phyloP scores from a whole-genome alignment of 2,329 filamentous ascomycete genomes.

The Colletotrichum australisinense region DNA sequence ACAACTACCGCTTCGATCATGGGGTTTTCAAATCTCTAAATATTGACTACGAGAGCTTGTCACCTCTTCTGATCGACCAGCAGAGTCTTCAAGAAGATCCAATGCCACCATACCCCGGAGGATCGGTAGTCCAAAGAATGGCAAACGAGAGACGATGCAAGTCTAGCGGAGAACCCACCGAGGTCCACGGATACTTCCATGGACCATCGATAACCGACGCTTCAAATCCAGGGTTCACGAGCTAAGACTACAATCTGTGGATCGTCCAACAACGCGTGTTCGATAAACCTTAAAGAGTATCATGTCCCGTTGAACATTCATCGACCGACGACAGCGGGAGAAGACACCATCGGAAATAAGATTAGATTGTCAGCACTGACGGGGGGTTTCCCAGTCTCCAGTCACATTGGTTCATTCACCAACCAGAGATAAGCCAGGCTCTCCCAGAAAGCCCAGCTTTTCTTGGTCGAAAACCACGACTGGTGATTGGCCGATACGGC shows the following conservation, averaged over 20 bases:
- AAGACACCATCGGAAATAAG: slow-evolving; percentile 22
- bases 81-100: neutral
- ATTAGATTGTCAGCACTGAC: neutral
- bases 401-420: neutral
- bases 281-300: neutral
- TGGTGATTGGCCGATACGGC: slow-evolving; percentile 11
- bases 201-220: neutral
- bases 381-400: slow-evolving; percentile 15
- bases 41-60: neutral
- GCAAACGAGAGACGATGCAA: neutral
- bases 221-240: neutral
- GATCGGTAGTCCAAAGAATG: neutral
- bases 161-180: neutral
- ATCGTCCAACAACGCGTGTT: neutral
- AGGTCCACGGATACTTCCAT: neutral
- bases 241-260: too few relatives aligned
- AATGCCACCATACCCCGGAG: neutral
- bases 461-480: neutral
- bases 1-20: neutral
- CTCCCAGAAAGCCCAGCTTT: neutral
- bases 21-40: neutral
- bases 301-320: neutral
- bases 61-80: neutral
- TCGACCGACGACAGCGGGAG: neutral
- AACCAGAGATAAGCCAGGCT: slow-evolving; percentile 20